Percentiles rank a stretch among this genome's conserved stretches.
These are phyloP conservation scores for Trichosporon inkin DNA, from an alignment of 1,284 basidiomycete genomes.

Conservation along the genomic window DNA sequence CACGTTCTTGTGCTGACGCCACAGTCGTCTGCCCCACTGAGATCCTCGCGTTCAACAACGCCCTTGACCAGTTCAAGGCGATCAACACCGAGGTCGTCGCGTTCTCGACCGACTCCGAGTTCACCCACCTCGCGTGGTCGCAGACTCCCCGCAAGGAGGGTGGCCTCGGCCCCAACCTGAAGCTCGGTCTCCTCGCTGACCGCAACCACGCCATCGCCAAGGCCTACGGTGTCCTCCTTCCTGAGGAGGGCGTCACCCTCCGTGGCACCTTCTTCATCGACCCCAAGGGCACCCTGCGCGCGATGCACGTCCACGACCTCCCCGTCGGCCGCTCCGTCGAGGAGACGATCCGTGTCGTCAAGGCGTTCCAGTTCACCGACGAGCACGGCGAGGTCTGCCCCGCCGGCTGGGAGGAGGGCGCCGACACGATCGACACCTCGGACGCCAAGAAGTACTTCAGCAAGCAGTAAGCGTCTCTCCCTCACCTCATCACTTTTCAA, in stretches of 20 bases:
- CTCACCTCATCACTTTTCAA: background rate
- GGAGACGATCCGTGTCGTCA: constrained; percentile 78
- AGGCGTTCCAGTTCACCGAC: constrained; percentile 77
- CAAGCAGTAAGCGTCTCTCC: constrained; percentile 43
- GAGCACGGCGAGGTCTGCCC: constrained; percentile 86
- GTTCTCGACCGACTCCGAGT: constrained; percentile 79
- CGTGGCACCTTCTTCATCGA: constrained; percentile 86
- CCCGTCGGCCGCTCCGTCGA: constrained; percentile 87
- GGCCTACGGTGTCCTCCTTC: constrained; percentile 78
- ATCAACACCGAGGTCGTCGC: constrained; percentile 72
- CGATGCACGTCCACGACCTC: constrained; percentile 66
- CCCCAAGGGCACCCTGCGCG: constrained; percentile 71
- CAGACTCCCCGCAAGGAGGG: constrained; percentile 72
- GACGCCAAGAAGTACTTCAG: constrained; percentile 71
- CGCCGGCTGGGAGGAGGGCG: constrained; percentile 64
- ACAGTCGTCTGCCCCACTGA: constrained; percentile 81
- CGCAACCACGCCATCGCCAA: constrained; percentile 51
- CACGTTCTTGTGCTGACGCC: background rate
- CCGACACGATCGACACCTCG: constrained; percentile 42
- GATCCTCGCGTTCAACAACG: constrained; percentile 86
- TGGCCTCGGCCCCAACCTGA: constrained; percentile 79
- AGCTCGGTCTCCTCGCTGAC: constrained; percentile 61
- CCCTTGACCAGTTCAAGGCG: constrained; percentile 66
- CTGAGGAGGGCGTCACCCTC: constrained; percentile 77
- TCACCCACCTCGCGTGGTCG: constrained; percentile 82